phyloP scores from a whole-genome alignment of 768 basidiomycete genomes.

The Tylopilus felleus region DNA sequence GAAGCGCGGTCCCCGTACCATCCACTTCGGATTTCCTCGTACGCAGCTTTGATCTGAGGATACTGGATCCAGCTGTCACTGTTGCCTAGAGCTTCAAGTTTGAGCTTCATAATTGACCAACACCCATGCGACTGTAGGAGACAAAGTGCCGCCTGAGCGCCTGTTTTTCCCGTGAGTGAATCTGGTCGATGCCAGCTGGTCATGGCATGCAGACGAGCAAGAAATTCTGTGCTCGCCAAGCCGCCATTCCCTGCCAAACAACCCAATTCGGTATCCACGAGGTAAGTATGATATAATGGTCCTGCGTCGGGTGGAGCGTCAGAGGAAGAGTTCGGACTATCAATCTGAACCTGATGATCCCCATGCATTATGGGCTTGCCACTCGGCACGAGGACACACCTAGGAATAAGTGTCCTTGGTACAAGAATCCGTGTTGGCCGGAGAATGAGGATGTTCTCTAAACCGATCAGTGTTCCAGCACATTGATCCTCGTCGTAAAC shows the following conservation, averaged over 20 bases:
- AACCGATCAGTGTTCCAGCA: background rate
- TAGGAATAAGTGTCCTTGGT: too few species aligned
- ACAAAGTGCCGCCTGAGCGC: background rate
- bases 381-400: background rate
- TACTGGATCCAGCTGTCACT: too few species aligned
- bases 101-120: background rate
- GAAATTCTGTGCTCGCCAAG: background rate
- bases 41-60: too few species aligned
- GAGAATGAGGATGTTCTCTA: background rate
- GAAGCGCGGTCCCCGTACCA: too few species aligned
- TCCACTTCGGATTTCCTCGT: too few species aligned
- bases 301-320: too few species aligned
- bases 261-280: background rate
- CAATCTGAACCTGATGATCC: too few species aligned
- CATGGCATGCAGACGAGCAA: background rate
- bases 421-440: background rate
- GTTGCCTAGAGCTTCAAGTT: too few species aligned
- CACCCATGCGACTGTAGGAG: background rate
- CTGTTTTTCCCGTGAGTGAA: background rate
- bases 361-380: background rate
- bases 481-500: background rate
- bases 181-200: background rate
- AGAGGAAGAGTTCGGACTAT: too few species aligned
- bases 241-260: background rate
- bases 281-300: background rate